Conservation (phyloP, 2,329 filamentous ascomycete genomes). For the Aureobasidium pullulans region DNA sequence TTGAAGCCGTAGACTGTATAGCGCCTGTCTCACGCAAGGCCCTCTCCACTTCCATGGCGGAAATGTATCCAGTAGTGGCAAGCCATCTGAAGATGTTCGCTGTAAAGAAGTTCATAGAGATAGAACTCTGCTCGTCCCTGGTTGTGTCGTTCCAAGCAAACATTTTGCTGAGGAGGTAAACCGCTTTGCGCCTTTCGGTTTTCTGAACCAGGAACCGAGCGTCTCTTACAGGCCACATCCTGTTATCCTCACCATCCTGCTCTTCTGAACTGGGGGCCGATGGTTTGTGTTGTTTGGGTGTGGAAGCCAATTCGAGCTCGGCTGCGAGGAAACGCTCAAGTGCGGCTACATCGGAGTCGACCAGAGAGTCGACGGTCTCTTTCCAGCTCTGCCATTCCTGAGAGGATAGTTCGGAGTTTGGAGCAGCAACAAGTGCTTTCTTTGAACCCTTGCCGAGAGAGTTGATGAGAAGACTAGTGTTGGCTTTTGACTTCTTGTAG, state of each 20-base stretch:
- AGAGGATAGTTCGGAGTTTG: neutral
- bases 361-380: constrained; percentile 20
- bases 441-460: constrained; percentile 60
- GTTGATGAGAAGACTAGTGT: constrained; percentile 58
- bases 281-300: neutral
- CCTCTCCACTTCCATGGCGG: constrained; percentile 37
- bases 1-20: constrained; percentile 32
- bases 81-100: constrained; percentile 52
- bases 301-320: constrained; percentile 17
- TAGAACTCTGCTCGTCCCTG: constrained; percentile 17
- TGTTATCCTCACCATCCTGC: neutral
- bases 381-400: constrained; percentile 23
- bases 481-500: constrained; percentile 30
- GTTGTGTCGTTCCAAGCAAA: constrained; percentile 28
- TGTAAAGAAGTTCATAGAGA: constrained; percentile 40
- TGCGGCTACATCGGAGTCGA: constrained; percentile 19
- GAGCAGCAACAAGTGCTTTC: neutral
- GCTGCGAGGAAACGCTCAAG: constrained; percentile 25
- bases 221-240: constrained; percentile 19
- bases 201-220: constrained; percentile 40
- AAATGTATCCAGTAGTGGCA: constrained; percentile 48
- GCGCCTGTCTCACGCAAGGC: constrained; percentile 27
- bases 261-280: neutral
- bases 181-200: constrained; percentile 58
- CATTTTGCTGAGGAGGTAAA: constrained; percentile 45